Percentiles rank a stretch among this genome's conserved stretches.
Conservation (phyloP, 208 protist genomes). For the Willaertia magna region DNA sequence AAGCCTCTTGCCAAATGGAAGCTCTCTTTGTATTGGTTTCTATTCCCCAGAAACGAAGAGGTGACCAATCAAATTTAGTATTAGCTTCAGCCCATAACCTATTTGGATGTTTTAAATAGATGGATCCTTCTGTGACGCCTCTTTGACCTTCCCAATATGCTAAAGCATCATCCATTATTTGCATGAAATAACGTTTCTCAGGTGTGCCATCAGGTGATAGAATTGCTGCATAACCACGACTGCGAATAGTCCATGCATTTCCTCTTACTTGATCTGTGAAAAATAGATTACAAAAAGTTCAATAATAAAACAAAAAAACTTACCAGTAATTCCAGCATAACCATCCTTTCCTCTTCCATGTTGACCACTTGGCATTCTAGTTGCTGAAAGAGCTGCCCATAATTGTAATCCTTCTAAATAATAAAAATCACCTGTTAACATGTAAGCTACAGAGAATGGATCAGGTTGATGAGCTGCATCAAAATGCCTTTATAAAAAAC, state of each 20-base stretch:
- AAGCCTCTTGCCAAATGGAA: neutral
- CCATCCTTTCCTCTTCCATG: neutral
- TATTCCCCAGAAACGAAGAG: neutral
- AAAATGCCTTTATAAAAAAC: no score
- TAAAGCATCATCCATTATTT: neutral
- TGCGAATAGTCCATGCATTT: neutral
- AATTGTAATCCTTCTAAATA: neutral
- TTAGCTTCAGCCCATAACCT: neutral
- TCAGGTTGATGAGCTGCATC: no score
- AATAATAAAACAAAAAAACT: no score
- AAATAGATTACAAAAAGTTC: no score
- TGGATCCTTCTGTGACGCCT: neutral
- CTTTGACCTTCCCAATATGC: neutral
- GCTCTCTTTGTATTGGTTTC: neutral
- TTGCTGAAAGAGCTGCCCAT: neutral
- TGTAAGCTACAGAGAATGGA: neutral
- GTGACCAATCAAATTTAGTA: neutral
- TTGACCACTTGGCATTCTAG: neutral
- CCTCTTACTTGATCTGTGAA: neutral
- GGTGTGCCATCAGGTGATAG: neutral
- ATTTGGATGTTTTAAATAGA: neutral
- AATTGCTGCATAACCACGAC: neutral
- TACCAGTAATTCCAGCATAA: neutral
- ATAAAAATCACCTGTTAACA: neutral
- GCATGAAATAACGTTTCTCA: neutral